Evolutionary conservation across 108 stramenopile genomes (phyloP), one percentile per base, ranked within the genome.

Genomic region (Stephanodiscus minutulus): DNA sequence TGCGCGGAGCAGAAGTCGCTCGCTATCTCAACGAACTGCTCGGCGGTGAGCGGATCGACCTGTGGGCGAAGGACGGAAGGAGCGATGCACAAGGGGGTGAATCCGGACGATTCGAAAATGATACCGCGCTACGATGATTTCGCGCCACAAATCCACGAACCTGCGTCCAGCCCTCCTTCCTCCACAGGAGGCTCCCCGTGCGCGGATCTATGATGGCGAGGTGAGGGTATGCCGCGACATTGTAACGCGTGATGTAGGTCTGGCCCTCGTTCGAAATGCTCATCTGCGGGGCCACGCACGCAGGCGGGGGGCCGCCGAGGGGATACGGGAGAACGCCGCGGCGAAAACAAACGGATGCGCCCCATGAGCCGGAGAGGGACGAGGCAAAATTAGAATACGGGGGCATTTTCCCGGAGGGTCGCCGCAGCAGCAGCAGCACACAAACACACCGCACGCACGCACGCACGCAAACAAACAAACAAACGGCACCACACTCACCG

Each of bases 201-300:
- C 95, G 77, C 7, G 98, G 98, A 82, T 97, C 96, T 52, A 98
- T 79, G 61, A 98, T 92, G 5, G 87, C 88, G 28, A 96, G 69
- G 66, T 96, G 93, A 1, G 98, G 98, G 63, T 89, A 95, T 46
- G 84, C 85, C 27, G 71, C 59, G 8, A 96, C 91, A 36, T 90
- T 78, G 80, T 98, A 98, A 7, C 94, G 86, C 46, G 92, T 66
- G 20, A 78, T 49, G 83, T 94, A 98, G 0, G 85, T 82, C 58
- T 62, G 69, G 46, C 94, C 97, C 61, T 96, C 90, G 44, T 70
- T 52, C 13, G 84, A 68, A 0, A 76, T 72, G 76, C 91, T 89
- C 64, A 81, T 82, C 87, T 93, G 69, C 2, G 22, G 5, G 4
- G 2, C 6, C 18, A 49, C 20, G 48, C 20, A 8, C 2, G 7